These are phyloP conservation scores for Quercus parvula DNA, from an alignment of 306 rosid genomes.

Conservation along the genomic window DNA sequence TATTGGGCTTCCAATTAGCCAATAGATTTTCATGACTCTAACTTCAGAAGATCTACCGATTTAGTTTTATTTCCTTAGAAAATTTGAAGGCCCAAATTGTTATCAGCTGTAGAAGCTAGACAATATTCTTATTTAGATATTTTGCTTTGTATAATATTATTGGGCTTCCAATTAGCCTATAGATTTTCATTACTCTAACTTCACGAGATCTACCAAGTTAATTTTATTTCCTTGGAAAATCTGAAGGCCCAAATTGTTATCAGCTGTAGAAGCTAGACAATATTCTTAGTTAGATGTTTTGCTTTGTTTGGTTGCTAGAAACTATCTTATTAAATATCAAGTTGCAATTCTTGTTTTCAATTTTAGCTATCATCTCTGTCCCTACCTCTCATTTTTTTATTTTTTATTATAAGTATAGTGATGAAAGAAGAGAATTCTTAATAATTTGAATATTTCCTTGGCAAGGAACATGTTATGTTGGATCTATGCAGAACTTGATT, in stretches of 20 bases:
- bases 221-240: neutral
- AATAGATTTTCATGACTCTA: too few species aligned
- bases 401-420: neutral
- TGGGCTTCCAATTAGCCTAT: neutral
- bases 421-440: neutral
- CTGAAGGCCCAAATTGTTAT: neutral
- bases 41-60: neutral
- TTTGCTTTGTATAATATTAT: neutral
- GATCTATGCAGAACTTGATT: neutral
- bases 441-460: neutral
- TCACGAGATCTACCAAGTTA: neutral
- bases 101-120: neutral
- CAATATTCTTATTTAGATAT: neutral
- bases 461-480: neutral
- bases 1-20: neutral
- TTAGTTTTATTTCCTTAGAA: neutral
- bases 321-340: neutral
- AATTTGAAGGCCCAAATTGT: neutral
- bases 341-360: neutral
- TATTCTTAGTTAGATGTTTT: neutral
- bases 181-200: neutral
- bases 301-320: conserved; percentile 4
- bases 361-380: neutral
- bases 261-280: neutral
- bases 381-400: too few species aligned